These are phyloP conservation scores for Allium cepa DNA, from an alignment of 106 monocot genomes.

Conservation along the genomic window DNA sequence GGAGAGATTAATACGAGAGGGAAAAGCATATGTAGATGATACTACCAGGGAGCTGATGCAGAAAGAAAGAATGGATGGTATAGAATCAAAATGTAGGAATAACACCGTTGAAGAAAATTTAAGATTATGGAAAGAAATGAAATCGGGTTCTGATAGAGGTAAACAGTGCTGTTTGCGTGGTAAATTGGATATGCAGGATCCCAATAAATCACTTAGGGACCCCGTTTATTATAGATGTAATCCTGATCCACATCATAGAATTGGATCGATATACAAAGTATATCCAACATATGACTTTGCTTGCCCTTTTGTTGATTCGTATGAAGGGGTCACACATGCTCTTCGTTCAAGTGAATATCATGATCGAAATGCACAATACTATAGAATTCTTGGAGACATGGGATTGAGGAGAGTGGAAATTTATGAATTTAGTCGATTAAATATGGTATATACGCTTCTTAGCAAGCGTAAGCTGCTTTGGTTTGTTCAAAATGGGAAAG, in stretches of 20 bases:
- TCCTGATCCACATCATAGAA: constrained; percentile 75
- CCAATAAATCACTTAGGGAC: constrained; percentile 84
- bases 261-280: constrained; percentile 80
- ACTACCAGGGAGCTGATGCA: constrained; percentile 90
- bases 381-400: constrained; percentile 78
- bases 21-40: constrained; percentile 95
- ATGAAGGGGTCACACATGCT: constrained; percentile 86
- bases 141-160: constrained; percentile 80
- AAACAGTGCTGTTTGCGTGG: constrained; percentile 84
- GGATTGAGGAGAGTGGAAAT: constrained; percentile 67
- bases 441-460: constrained; percentile 95
- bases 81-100: constrained; percentile 82
- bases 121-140: constrained; percentile 85
- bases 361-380: constrained; percentile 89
- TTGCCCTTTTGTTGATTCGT: constrained; percentile 91
- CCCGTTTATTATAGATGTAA: constrained; percentile 94
- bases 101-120: constrained; percentile 72
- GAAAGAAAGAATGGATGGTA: constrained; percentile 96
- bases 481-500: constrained; percentile 96
- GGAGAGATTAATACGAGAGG: constrained; percentile 61
- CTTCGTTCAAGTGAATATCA: constrained; percentile 96
- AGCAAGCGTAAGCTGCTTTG: constrained; percentile 97
- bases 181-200: constrained; percentile 93
- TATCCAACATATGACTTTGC: constrained; percentile 99
- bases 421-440: constrained; percentile 93